Evolutionary conservation across 371 early-diverging fungal genomes (phyloP).

Genomic region (Mucor circinelloides): DNA sequence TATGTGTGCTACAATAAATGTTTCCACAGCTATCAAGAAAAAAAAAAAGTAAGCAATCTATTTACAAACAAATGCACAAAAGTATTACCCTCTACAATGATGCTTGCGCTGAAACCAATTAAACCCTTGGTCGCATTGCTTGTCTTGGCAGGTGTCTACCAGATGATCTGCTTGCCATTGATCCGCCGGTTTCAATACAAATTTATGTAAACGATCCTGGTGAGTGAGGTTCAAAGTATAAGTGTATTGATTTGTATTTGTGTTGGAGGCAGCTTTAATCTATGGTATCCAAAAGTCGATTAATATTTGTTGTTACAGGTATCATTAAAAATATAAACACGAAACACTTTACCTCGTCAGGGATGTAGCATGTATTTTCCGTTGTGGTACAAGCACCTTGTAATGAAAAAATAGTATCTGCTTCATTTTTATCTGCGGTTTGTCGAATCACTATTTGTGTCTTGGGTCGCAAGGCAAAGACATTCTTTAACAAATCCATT

Average conservation of each 20-base stretch:
- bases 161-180: conserved; percentile 23
- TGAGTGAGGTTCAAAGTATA: conserved; percentile 9
- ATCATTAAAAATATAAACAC: not conserved
- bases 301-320: not conserved
- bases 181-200: conserved; percentile 1
- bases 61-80: not conserved
- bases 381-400: conserved; percentile 22
- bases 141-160: conserved; percentile 11
- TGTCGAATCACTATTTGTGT: conserved; percentile 10
- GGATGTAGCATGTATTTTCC: conserved; percentile 12
- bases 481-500: not conserved
- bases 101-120: conserved; percentile 26
- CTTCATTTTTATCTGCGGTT: conserved; percentile 11
- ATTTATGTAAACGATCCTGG: conserved; percentile 18
- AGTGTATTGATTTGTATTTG: not conserved
- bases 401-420: conserved; percentile 10
- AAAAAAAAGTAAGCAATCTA: not conserved
- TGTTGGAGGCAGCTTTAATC: not conserved
- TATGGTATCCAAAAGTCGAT: not conserved
- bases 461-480: not conserved
- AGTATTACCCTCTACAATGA: conserved; percentile 25
- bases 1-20: conserved; percentile 29
- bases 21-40: conserved; percentile 27
- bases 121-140: conserved; percentile 8
- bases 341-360: conserved; percentile 12